A percentile compares a stretch with the other conserved stretches of the same genome.
These are phyloP conservation scores for Rhipidocladum racemiflorum DNA, from an alignment of 176 grass and related monocot species.

Conservation along the genomic window DNA sequence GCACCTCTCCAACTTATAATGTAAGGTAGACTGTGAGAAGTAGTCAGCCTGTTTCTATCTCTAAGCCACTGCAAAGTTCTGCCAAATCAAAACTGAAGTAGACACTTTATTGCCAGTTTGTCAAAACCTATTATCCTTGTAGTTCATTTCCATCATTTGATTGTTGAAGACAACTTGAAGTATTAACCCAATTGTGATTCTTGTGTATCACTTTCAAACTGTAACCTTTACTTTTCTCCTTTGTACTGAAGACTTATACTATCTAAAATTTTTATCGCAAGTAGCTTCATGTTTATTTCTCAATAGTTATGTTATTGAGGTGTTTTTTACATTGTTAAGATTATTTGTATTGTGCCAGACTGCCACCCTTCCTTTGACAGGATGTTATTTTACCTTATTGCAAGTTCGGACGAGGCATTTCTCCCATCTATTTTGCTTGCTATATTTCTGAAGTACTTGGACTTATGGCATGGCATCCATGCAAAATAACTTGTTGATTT, in stretches of 20 bases:
- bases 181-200: constrained; percentile 16
- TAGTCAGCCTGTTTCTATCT: constrained; percentile 58
- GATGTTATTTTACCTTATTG: not conserved
- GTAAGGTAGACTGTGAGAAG: constrained; percentile 54
- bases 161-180: constrained; percentile 24
- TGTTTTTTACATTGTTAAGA: constrained; percentile 16
- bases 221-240: constrained; percentile 18
- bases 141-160: constrained; percentile 19
- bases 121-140: constrained; percentile 16
- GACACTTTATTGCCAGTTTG: constrained; percentile 12
- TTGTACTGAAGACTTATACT: constrained; percentile 1
- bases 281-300: not conserved
- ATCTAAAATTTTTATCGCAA: constrained; percentile 30
- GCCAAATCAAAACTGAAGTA: constrained; percentile 98
- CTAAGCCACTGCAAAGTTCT: constrained; percentile 84
- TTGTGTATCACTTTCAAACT: constrained; percentile 34
- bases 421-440: not conserved
- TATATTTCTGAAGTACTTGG: not conserved
- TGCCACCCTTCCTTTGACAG: not conserved
- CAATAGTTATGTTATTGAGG: constrained; percentile 1
- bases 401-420: not conserved
- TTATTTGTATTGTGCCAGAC: not conserved
- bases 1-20: constrained; percentile 76
- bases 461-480: not conserved
- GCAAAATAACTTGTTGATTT: not conserved